Percentiles rank a stretch among this genome's conserved stretches.
Evolutionary conservation across 345 rosid genomes (phyloP).

Genomic region (Kandelia obovata): DNA sequence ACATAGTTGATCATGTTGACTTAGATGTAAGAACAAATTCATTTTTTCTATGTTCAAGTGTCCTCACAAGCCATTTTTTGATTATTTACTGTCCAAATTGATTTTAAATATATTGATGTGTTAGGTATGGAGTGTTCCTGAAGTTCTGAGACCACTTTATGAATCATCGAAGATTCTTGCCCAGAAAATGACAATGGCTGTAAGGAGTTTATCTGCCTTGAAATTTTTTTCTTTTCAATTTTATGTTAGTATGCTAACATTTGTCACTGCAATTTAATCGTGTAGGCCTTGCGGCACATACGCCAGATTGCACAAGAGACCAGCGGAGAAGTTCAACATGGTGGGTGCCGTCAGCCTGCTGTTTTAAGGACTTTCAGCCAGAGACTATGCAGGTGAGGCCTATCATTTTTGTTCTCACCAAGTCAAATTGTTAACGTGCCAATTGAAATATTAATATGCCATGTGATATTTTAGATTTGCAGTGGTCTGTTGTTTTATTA

Average conservation of each 20-base stretch:
- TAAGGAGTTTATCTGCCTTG: conserved; percentile 29
- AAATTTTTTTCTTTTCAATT: not conserved
- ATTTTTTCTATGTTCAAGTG: not conserved
- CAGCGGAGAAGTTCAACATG: conserved; percentile 86
- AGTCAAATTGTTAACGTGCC: conserved; percentile 2
- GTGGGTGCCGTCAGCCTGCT: conserved; percentile 95
- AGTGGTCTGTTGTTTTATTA: not conserved
- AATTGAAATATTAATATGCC: not conserved
- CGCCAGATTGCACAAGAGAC: conserved; percentile 91
- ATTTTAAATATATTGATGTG: not conserved
- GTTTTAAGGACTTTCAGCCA: conserved; percentile 93
- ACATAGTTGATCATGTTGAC: conserved; percentile 96
- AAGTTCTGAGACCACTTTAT: conserved; percentile 89
- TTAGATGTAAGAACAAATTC: conserved; percentile 58
- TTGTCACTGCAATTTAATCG: not conserved
- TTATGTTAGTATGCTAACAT: not conserved
- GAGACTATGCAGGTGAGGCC: conserved; percentile 71
- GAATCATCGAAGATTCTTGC: conserved; percentile 93
- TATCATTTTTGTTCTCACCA: not conserved
- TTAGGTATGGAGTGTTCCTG: conserved; percentile 91
- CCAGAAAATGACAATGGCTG: conserved; percentile 90
- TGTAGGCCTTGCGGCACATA: conserved; percentile 79
- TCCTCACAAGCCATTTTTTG: not conserved
- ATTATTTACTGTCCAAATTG: conserved; percentile 1
- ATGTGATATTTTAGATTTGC: not conserved